A percentile compares a stretch with the other conserved stretches of the same genome.
These are phyloP conservation scores for Nothophytophthora sp. DNA, from an alignment of 352 stramenopile species.

Conservation along the genomic window DNA sequence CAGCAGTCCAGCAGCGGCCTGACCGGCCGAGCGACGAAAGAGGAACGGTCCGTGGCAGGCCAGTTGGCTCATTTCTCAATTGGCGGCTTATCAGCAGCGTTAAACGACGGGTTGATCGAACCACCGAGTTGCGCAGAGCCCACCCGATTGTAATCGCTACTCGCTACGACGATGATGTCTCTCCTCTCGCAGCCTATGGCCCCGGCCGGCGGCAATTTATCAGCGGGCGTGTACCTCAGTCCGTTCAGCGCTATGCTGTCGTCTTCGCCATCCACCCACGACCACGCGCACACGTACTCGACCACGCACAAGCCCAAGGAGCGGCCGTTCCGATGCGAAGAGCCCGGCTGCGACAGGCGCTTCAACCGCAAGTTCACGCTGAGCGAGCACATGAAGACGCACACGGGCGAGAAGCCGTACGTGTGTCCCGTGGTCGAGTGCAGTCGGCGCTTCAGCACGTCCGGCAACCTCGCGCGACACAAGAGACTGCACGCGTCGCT, in stretches of 20 bases:
- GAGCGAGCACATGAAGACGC: slow-evolving; percentile 56
- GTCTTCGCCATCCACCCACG: not conserved
- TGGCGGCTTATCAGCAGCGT: slow-evolving; percentile 11
- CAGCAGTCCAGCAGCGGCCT: slow-evolving; percentile 1
- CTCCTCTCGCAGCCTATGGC: slow-evolving; percentile 30
- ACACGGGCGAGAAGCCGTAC: slow-evolving; percentile 59
- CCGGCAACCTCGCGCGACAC: slow-evolving; percentile 55
- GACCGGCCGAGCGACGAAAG: no score
- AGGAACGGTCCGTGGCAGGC: not conserved
- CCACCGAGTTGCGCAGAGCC: slow-evolving; percentile 2
- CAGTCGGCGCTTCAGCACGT: slow-evolving; percentile 57
- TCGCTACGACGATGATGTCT: slow-evolving; percentile 36
- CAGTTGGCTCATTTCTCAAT: slow-evolving; percentile 27
- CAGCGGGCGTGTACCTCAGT: slow-evolving; percentile 13
- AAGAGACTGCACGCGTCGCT: slow-evolving; percentile 51
- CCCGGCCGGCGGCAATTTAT: slow-evolving; percentile 4
- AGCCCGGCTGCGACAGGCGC: slow-evolving; percentile 37
- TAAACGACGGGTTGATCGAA: slow-evolving; percentile 6
- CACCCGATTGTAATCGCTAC: no score
- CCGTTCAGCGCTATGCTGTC: slow-evolving; percentile 7
- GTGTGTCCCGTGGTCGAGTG: slow-evolving; percentile 43
- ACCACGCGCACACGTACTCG: not conserved
- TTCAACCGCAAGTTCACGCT: slow-evolving; percentile 65
- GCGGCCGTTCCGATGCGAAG: slow-evolving; percentile 44
- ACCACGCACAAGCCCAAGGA: slow-evolving; percentile 18